Evolutionary conservation across 495 filamentous ascomycete species (phyloP).

Genomic region (Daldinia bambusicola): DNA sequence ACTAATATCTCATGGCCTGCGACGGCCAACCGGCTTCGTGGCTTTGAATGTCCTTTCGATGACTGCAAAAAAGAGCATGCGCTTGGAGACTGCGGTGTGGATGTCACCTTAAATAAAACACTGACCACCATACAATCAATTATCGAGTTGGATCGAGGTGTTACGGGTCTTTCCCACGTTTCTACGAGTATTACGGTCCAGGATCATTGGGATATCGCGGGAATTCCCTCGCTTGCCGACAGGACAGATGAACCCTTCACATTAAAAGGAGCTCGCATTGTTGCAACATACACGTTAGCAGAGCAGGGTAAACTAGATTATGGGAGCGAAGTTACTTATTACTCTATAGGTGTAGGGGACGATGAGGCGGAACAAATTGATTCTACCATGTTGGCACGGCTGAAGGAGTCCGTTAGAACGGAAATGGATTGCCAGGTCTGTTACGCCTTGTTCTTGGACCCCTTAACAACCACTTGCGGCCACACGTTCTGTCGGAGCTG

Average conservation of each 20-base stretch:
- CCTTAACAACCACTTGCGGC: slow-evolving; percentile 84
- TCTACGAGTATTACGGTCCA: slow-evolving; percentile 55
- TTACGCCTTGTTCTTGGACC: slow-evolving; percentile 79
- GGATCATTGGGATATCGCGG: slow-evolving; percentile 56
- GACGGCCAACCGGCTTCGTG: slow-evolving; percentile 68
- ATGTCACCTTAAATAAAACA: slow-evolving; percentile 77
- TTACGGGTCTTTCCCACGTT: slow-evolving; percentile 36
- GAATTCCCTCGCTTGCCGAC: slow-evolving; percentile 50
- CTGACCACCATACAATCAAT: slow-evolving; percentile 64
- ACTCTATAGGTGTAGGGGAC: slow-evolving; percentile 48
- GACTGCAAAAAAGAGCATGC: slow-evolving; percentile 78
- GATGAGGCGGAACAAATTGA: slow-evolving; percentile 61
- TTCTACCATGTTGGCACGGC: slow-evolving; percentile 58
- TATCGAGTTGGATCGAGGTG: slow-evolving; percentile 51
- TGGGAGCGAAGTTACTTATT: slow-evolving; percentile 55
- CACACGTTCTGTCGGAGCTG: slow-evolving; percentile 90
- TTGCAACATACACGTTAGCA: slow-evolving; percentile 62
- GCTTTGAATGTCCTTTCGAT: slow-evolving; percentile 76
- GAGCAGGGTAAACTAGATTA: slow-evolving; percentile 43
- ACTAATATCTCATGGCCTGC: slow-evolving; percentile 79
- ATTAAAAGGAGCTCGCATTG: slow-evolving; percentile 65
- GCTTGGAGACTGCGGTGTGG: slow-evolving; percentile 75
- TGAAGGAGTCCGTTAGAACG: slow-evolving; percentile 68
- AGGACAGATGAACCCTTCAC: slow-evolving; percentile 47
- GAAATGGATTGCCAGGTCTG: slow-evolving; percentile 92